Evolutionary conservation across 1,284 basidiomycete species (phyloP), one percentile per base, ranked within the genome.

Genomic region (Porodaedalea pini): DNA sequence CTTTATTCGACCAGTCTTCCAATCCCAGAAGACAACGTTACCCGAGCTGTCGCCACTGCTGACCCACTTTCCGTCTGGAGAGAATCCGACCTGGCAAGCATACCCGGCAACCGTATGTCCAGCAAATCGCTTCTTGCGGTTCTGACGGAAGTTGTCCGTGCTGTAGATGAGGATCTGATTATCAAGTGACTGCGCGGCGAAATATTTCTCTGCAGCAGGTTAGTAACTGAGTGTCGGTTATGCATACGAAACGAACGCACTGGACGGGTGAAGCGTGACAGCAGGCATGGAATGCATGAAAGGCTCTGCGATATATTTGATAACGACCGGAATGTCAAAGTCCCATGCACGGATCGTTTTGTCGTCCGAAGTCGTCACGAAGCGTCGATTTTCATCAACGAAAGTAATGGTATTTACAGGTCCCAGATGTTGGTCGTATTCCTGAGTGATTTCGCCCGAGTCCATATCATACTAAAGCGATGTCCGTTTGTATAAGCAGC

Each of bases 211-310:
- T 95, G 27, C 13, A 57, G 70, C 40, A 39, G 37, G 43, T 60
- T 61, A 51, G 32, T 17, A 47, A 21, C 44, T 44, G 27, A 59
- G 29, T 43, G 29, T 32, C 41, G 50, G n/a, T 23, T 21, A 31
- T 15, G 43, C 39, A 41, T 31, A 23, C 34, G 11, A 36, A 32
- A 40, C 19, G 43, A 19, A 84, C 92, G 64, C 71, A 96, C 94
- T 90, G 58, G 85, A 94, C 8, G 97, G 97, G 71, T 98, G 94
- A 31, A 95, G 74, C 7, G 93, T 92, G 37, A 98, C 95, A 15
- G 96, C 91, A 10, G 97, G 97, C 95, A 99, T 98, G 34, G 94
- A 97, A 74, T 99, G 95, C 97, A 99, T 99, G 69, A 94, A 88
- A 7, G 97, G 97, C 71, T 99, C 97, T 31, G 97, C 95, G 61